phyloP scores from a whole-genome alignment of 129 eudicot species.

The Chrysanthemum seticuspe region DNA sequence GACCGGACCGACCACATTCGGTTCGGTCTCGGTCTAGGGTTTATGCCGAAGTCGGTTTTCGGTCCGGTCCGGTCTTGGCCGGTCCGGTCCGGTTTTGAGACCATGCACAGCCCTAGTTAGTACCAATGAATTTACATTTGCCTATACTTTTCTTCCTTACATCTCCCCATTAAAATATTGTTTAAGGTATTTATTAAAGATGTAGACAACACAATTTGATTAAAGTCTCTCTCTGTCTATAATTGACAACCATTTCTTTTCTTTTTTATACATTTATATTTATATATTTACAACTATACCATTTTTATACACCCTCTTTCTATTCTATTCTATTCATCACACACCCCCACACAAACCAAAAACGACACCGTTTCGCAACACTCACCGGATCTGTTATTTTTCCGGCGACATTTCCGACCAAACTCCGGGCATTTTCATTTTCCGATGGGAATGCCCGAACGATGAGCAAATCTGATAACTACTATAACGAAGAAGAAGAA shows the following conservation, averaged over 20 bases:
- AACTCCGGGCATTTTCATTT: conserved; percentile 49
- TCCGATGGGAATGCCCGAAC: conserved; percentile 74
- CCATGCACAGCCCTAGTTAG: too few relatives aligned
- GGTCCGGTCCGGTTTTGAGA: too few relatives aligned
- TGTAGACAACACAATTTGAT: conserved; percentile 35
- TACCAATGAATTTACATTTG: too few relatives aligned
- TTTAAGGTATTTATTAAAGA: conserved; percentile 16
- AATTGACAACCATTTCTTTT: conserved; percentile 29
- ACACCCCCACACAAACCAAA: conserved; percentile 16
- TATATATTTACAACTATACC: conserved; percentile 5
- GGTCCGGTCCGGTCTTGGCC: too few relatives aligned
- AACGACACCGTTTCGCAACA: conserved; percentile 44
- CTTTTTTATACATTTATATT: background rate
- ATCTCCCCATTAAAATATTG: too few relatives aligned
- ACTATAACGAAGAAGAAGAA: conserved; percentile 45
- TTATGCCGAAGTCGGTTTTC: too few relatives aligned
- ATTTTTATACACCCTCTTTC: background rate
- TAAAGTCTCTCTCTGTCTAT: conserved; percentile 31
- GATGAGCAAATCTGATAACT: conserved; percentile 70
- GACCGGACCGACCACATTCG: too few relatives aligned
- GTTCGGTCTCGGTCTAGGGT: too few relatives aligned
- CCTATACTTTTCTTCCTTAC: too few relatives aligned
- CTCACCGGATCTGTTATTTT: conserved; percentile 39
- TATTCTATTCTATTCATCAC: conserved; percentile 18
- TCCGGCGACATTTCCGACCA: conserved; percentile 11